Evolutionary conservation across 2,329 filamentous ascomycete species (phyloP).

Genomic region (Proliferodiscus dingleyae): DNA sequence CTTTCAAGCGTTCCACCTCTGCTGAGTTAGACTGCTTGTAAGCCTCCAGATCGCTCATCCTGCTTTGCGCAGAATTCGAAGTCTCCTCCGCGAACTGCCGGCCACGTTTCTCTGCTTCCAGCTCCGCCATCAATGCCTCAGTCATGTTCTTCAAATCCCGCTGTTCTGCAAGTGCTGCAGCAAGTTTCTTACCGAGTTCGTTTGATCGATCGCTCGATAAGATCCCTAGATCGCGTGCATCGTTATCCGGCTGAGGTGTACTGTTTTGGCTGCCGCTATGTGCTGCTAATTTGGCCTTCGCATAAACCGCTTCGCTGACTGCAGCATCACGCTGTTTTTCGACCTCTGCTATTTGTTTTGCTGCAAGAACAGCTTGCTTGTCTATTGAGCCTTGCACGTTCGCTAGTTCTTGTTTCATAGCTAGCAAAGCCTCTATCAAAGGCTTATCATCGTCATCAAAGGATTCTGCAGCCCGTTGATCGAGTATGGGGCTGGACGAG

Average conservation of each 20-base stretch:
- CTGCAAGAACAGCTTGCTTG: slow-evolving; percentile 77
- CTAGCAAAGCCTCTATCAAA: slow-evolving; percentile 83
- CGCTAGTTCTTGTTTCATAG: slow-evolving; percentile 83
- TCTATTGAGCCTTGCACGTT: slow-evolving; percentile 90
- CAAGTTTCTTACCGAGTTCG: slow-evolving; percentile 78
- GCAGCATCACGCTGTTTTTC: slow-evolving; percentile 92
- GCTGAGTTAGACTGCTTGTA: slow-evolving; percentile 79
- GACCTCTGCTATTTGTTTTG: slow-evolving; percentile 85
- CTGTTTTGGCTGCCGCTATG: slow-evolving; percentile 63
- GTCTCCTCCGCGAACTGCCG: slow-evolving; percentile 87
- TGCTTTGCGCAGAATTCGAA: slow-evolving; percentile 72
- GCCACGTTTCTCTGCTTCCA: slow-evolving; percentile 75
- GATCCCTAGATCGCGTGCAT: slow-evolving; percentile 54
- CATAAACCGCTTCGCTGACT: slow-evolving; percentile 91
- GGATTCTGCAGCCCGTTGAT: slow-evolving; percentile 69
- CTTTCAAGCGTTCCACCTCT: slow-evolving; percentile 79
- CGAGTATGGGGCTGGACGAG: slow-evolving; percentile 66
- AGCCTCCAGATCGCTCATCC: slow-evolving; percentile 76
- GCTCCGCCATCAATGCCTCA: slow-evolving; percentile 62
- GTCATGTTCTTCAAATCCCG: slow-evolving; percentile 75
- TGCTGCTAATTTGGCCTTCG: slow-evolving; percentile 86
- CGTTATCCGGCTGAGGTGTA: slow-evolving; percentile 54
- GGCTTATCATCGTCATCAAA: slow-evolving; percentile 92
- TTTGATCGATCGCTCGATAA: slow-evolving; percentile 57
- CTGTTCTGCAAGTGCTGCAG: slow-evolving; percentile 72